Evolutionary conservation across 2,329 filamentous ascomycete species (phyloP), one percentile per base, ranked within the genome.

Genomic region (Colletotrichum navitas): DNA sequence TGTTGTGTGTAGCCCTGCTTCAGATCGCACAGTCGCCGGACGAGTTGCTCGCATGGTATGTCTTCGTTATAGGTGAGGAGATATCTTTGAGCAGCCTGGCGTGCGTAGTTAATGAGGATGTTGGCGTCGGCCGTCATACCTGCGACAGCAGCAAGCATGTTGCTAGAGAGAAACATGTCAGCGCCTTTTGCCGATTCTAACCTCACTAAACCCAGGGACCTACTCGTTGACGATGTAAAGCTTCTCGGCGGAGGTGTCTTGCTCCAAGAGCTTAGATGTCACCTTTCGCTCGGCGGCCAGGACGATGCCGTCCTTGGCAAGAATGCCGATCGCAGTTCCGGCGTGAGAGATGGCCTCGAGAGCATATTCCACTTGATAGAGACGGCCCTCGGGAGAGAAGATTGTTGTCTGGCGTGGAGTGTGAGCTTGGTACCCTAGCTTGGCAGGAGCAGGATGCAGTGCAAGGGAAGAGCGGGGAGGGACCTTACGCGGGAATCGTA

Each of bases 1-100:
- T 98, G 96, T 83, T 99, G 96, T 75, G 96, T 99, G 87, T 99
- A 99, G 74, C 96, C 95, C 85, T 99, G 96, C 89, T 99, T 99
- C 76, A 98, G 87, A 86, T 99, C 96, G 85, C 97, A 99, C 79
- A 99, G 89, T 77, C 94, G 91, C 78, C 96, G 94, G 73, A 99
- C 96, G 70, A 99, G 93, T 85, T 99, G 96, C 84, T 99, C 96
- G 87, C 96, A 99, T 71, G 96, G 96, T 75, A 99, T 99, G 81
- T 99, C 96, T 92, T 98, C 95, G 87, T 98, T 97, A 89, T 99
- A 99, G 79, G 95, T 99, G 76, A 97, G 91, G 82, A 99, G 95
- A 85, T 99, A 98, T 80, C 93, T 91, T 86, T 99, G 96, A 78
- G 96, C 96, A 79, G 94, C 93, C 89, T 97, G 94, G 78, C 96